phyloP scores from a whole-genome alignment of 2,329 filamentous ascomycete species.

The Blastomyces emzantsi region DNA sequence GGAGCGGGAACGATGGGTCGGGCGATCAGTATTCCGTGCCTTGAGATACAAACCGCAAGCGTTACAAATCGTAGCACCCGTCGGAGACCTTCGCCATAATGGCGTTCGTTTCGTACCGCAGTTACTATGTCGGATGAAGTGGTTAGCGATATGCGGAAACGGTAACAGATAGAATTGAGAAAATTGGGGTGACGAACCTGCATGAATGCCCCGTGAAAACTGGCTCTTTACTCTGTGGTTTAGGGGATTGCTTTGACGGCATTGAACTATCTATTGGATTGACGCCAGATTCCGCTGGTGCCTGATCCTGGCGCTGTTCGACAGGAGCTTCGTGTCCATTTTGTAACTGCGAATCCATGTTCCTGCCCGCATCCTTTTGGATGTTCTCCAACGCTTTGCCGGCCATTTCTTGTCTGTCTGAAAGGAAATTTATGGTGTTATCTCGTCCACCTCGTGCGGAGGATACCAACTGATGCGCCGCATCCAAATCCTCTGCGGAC shows the following conservation, averaged over 20 bases:
- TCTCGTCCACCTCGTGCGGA: constrained; percentile 38
- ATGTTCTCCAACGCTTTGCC: constrained; percentile 15
- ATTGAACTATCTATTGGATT: neutral
- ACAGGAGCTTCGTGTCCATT: neutral
- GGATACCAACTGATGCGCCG: constrained; percentile 41
- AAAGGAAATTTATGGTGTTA: constrained; percentile 23
- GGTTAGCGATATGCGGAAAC: constrained; percentile 6
- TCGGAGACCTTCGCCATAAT: constrained; percentile 85
- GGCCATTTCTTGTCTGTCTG: constrained; percentile 11
- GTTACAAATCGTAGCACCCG: constrained; percentile 94
- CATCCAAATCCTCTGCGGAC: constrained; percentile 40
- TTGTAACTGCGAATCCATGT: constrained; percentile 10
- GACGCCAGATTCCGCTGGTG: neutral
- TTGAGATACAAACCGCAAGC: constrained; percentile 93
- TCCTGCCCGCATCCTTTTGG: constrained; percentile 15
- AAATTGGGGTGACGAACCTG: constrained; percentile 25
- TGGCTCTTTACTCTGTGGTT: constrained; percentile 28
- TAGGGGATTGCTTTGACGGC: constrained; percentile 26
- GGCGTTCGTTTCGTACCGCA: constrained; percentile 91
- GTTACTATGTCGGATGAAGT: constrained; percentile 53
- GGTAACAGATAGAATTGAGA: neutral
- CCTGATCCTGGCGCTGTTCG: neutral
- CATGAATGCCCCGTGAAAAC: constrained; percentile 35
- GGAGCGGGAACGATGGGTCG: constrained; percentile 79
- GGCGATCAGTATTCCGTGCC: constrained; percentile 81